A percentile compares a stretch with the other conserved stretches of the same genome.
Evolutionary conservation across 2,329 filamentous ascomycete species (phyloP).

Genomic region (Didymella exigua): DNA sequence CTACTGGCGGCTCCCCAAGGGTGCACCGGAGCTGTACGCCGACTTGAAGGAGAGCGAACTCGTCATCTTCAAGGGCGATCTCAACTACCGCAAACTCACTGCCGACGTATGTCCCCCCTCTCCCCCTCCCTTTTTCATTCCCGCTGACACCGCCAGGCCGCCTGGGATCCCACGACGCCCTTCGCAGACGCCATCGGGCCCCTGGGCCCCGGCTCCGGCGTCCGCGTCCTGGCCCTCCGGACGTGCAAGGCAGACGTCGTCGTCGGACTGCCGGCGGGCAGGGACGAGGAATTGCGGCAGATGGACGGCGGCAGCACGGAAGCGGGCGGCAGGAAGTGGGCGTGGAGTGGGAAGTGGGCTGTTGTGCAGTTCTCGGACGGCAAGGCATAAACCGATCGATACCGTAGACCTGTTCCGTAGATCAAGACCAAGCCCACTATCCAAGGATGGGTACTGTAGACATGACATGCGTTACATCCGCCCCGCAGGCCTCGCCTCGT

Average conservation of each 20-base stretch:
- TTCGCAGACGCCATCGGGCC: slow-evolving; percentile 86
- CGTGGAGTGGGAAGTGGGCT: slow-evolving; percentile 95
- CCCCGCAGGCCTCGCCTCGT: too few relatives aligned
- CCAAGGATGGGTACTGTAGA: too few relatives aligned
- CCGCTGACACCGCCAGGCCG: slow-evolving; percentile 55
- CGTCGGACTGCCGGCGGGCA: slow-evolving; percentile 79
- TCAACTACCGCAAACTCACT: slow-evolving; percentile 94
- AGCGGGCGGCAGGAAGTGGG: slow-evolving; percentile 77
- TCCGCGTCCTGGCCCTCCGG: slow-evolving; percentile 84
- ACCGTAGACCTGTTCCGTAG: too few relatives aligned
- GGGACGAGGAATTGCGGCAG: slow-evolving; percentile 78
- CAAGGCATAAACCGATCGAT: slow-evolving; percentile 55
- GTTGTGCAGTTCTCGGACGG: slow-evolving; percentile 85
- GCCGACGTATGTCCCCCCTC: slow-evolving; percentile 71
- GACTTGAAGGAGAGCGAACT: slow-evolving; percentile 85
- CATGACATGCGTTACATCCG: too few relatives aligned
- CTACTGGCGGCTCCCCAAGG: slow-evolving; percentile 82
- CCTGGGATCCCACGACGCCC: slow-evolving; percentile 86
- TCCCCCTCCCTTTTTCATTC: too few relatives aligned
- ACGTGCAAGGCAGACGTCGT: slow-evolving; percentile 98
- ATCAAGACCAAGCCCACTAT: too few relatives aligned
- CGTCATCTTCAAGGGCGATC: slow-evolving; percentile 94
- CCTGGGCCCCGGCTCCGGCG: slow-evolving; percentile 77
- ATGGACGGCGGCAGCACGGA: slow-evolving; percentile 74
- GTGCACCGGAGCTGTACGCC: slow-evolving; percentile 69